phyloP scores from a whole-genome alignment of 371 early-diverging fungal genomes.

The Choanephora cucurbitarum region DNA sequence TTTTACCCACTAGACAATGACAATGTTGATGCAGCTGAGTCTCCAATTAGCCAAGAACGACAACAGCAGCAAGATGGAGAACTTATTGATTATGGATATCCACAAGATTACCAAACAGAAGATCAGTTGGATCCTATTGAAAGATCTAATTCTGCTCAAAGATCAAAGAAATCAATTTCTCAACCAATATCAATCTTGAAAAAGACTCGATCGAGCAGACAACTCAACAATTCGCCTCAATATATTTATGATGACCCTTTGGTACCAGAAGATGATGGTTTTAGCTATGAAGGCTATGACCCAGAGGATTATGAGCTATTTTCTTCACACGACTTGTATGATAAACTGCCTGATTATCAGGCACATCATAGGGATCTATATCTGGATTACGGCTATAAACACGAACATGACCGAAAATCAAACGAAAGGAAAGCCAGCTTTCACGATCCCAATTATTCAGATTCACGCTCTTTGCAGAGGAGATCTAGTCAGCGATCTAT shows the following conservation, averaged over 20 bases:
- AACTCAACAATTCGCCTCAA: neutral
- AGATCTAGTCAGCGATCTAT: too few species aligned
- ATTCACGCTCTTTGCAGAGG: too few species aligned
- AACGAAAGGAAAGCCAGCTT: too few species aligned
- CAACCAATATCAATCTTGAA: slow-evolving; percentile 24
- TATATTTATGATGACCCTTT: neutral
- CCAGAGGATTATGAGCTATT: neutral
- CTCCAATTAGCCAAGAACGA: neutral
- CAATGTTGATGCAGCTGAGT: neutral
- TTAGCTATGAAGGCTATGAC: slow-evolving; percentile 1
- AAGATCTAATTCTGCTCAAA: neutral
- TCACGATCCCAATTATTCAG: too few species aligned
- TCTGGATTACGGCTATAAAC: neutral
- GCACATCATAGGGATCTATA: neutral
- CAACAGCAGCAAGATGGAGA: slow-evolving; percentile 7
- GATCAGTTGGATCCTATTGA: neutral
- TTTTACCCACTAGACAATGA: neutral
- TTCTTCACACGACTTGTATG: neutral
- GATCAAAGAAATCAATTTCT: neutral
- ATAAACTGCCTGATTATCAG: neutral
- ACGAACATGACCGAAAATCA: too few species aligned
- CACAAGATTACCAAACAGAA: neutral
- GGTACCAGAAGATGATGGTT: neutral
- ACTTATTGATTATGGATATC: neutral
- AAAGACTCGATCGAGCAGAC: slow-evolving; percentile 4